Base-by-base conservation (phyloP, 169 alveolate genomes). In the Plasmodium cynomolgi region DNA sequence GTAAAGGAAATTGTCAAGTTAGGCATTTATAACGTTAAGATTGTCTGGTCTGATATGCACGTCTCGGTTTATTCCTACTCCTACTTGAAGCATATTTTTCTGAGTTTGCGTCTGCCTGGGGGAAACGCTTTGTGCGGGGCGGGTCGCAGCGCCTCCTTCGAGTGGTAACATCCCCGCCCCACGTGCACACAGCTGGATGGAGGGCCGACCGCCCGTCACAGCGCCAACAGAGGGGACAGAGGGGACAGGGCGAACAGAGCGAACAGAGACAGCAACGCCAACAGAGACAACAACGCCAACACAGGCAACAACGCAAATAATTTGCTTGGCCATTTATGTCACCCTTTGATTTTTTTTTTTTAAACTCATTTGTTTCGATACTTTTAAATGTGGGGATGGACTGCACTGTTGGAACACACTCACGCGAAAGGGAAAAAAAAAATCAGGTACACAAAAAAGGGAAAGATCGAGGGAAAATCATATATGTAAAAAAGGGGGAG, bases 21-120 rank as follows among this genome's bases (percentile, higher is more conserved):
- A 33, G 98, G 99, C 77, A 95, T 97, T 68, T 97, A 98, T 93
- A 98, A 98, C 84, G 98, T 97, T 54, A 98, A 98, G 37, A 91
- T 98, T 47, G 94, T 95, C 37, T 98, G 99, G 99, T 92, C 97
- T 23, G 99, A 98, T 95, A 97, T 98, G n/a, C 99, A 98, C 71
- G 92, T 62, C 6, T 93, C 95, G 50, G 90, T 95, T 17, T 80
- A 80, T 86, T 92, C 97, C 6, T 95, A 95, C 83, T 13, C 81
- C 15, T 62, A 92, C 20, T 73, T 92, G 44, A 88, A 88, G 39
- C 90, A 88, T 23, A 58, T 88, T 39, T 88, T 88, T 79, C 84
- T 80, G 23, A 80, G 50, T 31, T 58, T 39, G 34, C 68, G 83
- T 17, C 1, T 88, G 6, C 20, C 34, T 1, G 50, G 41, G 7